phyloP scores from a whole-genome alignment of 495 filamentous ascomycete genomes.

The Barbatosphaeria neglecta region DNA sequence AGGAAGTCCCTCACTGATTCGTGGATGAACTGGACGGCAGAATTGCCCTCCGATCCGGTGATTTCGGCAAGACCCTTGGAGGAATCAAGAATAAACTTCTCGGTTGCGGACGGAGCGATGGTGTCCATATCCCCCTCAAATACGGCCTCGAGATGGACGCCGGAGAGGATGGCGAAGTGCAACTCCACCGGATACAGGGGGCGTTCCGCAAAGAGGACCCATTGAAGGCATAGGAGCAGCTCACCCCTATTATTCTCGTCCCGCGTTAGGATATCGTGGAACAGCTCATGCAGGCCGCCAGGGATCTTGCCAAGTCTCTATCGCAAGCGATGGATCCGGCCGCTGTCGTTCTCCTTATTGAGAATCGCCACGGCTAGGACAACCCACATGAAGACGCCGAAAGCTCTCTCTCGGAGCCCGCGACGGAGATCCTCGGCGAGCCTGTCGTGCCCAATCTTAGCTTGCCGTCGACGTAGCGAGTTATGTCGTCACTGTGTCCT shows the following conservation, averaged over 20 bases:
- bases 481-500: slow-evolving; percentile 16
- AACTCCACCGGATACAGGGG: slow-evolving; percentile 21
- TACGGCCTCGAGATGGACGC: slow-evolving; percentile 4
- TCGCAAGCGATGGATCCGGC: slow-evolving; percentile 6
- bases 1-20: slow-evolving; percentile 31
- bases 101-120: slow-evolving; percentile 1
- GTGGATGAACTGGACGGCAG: slow-evolving; percentile 32
- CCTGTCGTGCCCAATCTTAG: slow-evolving; percentile 3
- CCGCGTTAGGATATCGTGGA: slow-evolving; percentile 23
- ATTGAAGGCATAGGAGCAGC: slow-evolving; percentile 26
- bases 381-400: slow-evolving; percentile 40
- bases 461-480: slow-evolving; percentile 8
- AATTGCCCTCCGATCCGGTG: slow-evolving; percentile 8
- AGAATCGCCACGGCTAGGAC: slow-evolving; percentile 33
- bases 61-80: slow-evolving; percentile 28
- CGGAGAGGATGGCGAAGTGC: slow-evolving; percentile 26
- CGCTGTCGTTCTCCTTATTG: slow-evolving; percentile 24
- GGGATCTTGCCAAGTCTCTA: slow-evolving; percentile 20
- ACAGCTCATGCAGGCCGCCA: slow-evolving; percentile 16
- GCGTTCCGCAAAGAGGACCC: slow-evolving; percentile 22
- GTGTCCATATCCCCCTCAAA: slow-evolving; percentile 3
- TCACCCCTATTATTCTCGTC: slow-evolving; percentile 15
- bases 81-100: slow-evolving; percentile 15
- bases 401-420: slow-evolving; percentile 25
- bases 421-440: slow-evolving; percentile 16